These are phyloP conservation scores for Colletotrichum ledebouriae DNA, from an alignment of 2,329 filamentous ascomycete species.

Conservation along the genomic window DNA sequence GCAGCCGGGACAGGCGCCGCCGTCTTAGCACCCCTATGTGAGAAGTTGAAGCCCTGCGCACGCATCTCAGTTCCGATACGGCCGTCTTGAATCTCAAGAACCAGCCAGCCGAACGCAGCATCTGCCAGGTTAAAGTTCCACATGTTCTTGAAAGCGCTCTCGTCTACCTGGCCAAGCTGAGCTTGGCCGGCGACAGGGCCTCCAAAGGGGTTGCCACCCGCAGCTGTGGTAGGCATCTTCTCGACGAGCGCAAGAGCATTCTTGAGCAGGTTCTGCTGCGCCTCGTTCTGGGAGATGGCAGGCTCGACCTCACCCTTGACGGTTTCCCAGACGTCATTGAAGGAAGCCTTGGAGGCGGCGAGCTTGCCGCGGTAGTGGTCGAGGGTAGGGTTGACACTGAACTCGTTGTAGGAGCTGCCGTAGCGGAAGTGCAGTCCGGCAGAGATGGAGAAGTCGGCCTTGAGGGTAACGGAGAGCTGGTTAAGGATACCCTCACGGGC, in stretches of 20 bases:
- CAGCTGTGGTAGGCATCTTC: slow-evolving; percentile 96
- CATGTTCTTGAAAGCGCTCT: slow-evolving; percentile 99
- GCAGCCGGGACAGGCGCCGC: slow-evolving; percentile 55
- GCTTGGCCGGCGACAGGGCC: slow-evolving; percentile 81
- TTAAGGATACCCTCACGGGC: slow-evolving; percentile 97
- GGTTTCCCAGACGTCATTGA: slow-evolving; percentile 99
- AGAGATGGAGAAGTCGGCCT: slow-evolving; percentile 98
- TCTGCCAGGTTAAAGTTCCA: slow-evolving; percentile 99
- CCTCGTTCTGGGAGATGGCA: slow-evolving; percentile 92
- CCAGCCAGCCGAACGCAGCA: slow-evolving; percentile 95
- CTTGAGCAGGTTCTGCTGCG: slow-evolving; percentile 90
- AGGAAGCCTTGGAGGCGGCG: slow-evolving; percentile 96
- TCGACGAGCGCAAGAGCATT: slow-evolving; percentile 94
- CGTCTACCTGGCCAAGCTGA: slow-evolving; percentile 89
- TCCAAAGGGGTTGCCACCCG: slow-evolving; percentile 96
- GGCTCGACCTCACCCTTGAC: slow-evolving; percentile 96
- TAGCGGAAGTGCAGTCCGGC: slow-evolving; percentile 98
- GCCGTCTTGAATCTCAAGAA: slow-evolving; percentile 94
- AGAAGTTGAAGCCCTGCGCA: slow-evolving; percentile 99
- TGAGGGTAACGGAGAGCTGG: slow-evolving; percentile 95
- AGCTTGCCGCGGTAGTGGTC: slow-evolving; percentile 99
- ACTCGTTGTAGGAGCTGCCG: slow-evolving; percentile 99
- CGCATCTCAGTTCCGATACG: slow-evolving; percentile 99
- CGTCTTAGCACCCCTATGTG: slow-evolving; percentile 89
- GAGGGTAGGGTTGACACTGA: slow-evolving; percentile 97